phyloP scores from a whole-genome alignment of 331 rosid species.

The Malus hybrid region DNA sequence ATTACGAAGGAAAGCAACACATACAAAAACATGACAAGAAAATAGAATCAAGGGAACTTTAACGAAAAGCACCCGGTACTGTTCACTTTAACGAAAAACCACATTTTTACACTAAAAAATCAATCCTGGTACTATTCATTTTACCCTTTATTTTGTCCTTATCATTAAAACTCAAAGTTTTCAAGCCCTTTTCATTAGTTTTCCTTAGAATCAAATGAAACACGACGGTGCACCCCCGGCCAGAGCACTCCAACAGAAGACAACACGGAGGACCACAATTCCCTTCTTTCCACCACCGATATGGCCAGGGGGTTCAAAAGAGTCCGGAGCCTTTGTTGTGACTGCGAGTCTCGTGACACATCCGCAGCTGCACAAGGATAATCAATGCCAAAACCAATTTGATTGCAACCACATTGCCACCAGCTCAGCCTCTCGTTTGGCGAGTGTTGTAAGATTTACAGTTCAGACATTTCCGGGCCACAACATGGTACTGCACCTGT shows the following conservation, averaged over 20 bases:
- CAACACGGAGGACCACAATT: neutral
- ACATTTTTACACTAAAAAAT: too few species aligned
- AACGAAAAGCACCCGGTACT: too few species aligned
- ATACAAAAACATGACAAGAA: neutral
- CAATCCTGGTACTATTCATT: too few species aligned
- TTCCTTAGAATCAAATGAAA: neutral
- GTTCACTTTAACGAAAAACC: too few species aligned
- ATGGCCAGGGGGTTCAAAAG: neutral
- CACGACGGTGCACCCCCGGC: neutral
- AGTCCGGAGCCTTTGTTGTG: neutral
- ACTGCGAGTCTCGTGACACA: neutral
- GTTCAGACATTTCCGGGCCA: slow-evolving; percentile 68
- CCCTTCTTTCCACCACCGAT: neutral
- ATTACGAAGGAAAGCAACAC: neutral
- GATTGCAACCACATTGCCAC: slow-evolving; percentile 11
- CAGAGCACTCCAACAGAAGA: neutral
- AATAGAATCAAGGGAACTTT: neutral
- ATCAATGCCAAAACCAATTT: neutral
- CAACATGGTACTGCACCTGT: slow-evolving; percentile 52
- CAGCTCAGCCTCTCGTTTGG: slow-evolving; percentile 54
- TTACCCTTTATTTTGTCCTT: too few species aligned
- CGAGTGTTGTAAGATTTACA: slow-evolving; percentile 88
- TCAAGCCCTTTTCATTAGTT: too few species aligned
- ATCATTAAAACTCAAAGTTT: too few species aligned
- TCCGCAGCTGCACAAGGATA: neutral